Conservation (phyloP, 805 yeast species). For the Priceomyces carsonii region DNA sequence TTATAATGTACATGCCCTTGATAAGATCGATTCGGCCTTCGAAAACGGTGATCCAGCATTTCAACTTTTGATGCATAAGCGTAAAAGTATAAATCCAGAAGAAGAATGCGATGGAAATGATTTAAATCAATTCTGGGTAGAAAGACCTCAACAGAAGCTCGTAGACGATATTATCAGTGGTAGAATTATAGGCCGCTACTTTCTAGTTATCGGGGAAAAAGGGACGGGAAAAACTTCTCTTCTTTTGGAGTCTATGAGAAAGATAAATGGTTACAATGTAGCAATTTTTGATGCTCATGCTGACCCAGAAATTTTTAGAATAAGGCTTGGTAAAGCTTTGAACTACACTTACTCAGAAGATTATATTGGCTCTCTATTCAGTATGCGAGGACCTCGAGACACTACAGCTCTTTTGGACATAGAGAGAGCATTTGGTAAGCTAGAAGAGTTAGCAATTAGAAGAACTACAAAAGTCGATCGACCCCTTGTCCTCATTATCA, state of each 20-base stretch:
- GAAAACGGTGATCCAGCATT: slow-evolving; percentile 66
- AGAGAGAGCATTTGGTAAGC: slow-evolving; percentile 75
- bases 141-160: slow-evolving; percentile 63
- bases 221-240: slow-evolving; percentile 86
- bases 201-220: slow-evolving; percentile 75
- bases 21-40: slow-evolving; percentile 67
- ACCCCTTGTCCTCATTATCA: slow-evolving; percentile 71
- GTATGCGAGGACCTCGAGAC: slow-evolving; percentile 82
- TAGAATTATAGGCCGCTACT: slow-evolving; percentile 64
- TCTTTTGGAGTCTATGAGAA: slow-evolving; percentile 67
- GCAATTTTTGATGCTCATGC: slow-evolving; percentile 80
- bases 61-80: slow-evolving; percentile 55
- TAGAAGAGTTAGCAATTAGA: slow-evolving; percentile 68
- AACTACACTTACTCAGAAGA: slow-evolving; percentile 77
- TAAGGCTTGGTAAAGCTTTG: slow-evolving; percentile 73
- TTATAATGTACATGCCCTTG: slow-evolving; percentile 58
- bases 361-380: slow-evolving; percentile 77
- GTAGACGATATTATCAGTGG: slow-evolving; percentile 70
- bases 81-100: slow-evolving; percentile 32
- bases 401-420: slow-evolving; percentile 80
- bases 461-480: slow-evolving; percentile 39
- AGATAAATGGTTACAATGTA: slow-evolving; percentile 62
- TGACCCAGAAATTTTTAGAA: slow-evolving; percentile 79
- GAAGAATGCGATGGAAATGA: slow-evolving; percentile 25
- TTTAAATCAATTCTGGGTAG: slow-evolving; percentile 54